Percentiles rank a stretch among this genome's conserved stretches.
These are phyloP conservation scores for Tolypocladium pustulatum DNA, from an alignment of 2,329 filamentous ascomycete species.

Conservation along the genomic window DNA sequence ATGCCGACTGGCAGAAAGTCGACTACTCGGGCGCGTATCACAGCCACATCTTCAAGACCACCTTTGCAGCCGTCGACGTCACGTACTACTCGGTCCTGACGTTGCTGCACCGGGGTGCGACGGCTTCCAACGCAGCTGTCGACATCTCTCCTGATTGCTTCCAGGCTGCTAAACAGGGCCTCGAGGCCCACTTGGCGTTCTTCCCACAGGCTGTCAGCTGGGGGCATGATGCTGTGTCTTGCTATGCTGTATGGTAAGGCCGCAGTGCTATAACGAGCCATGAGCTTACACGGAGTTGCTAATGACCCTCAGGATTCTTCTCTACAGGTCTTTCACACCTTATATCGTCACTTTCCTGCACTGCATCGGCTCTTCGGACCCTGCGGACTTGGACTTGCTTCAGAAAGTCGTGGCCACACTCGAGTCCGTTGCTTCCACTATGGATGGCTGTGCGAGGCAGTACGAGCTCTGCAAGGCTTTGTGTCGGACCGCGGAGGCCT, in stretches of 20 bases:
- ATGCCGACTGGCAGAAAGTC: slow-evolving; percentile 5
- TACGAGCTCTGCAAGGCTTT: not conserved
- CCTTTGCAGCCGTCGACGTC: slow-evolving; percentile 8
- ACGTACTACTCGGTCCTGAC: slow-evolving; percentile 11
- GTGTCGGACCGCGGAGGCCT: not conserved
- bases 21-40: slow-evolving; percentile 6
- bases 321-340: slow-evolving; percentile 11
- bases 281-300: not conserved
- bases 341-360: slow-evolving; percentile 11
- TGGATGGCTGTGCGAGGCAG: not conserved
- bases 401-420: not conserved
- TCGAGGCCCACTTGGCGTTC: slow-evolving; percentile 6
- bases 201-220: slow-evolving; percentile 5
- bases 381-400: slow-evolving; percentile 3
- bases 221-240: slow-evolving; percentile 5
- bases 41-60: slow-evolving; percentile 6
- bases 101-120: slow-evolving; percentile 7
- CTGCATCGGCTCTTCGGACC: slow-evolving; percentile 6
- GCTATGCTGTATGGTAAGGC: slow-evolving; percentile 10
- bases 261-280: not conserved
- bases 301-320: slow-evolving; percentile 6
- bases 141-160: slow-evolving; percentile 9
- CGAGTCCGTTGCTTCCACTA: not conserved
- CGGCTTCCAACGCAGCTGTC: slow-evolving; percentile 4
- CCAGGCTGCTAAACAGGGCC: slow-evolving; percentile 6